Percentiles rank a stretch among this genome's conserved stretches.
Evolutionary conservation across 2,329 filamentous ascomycete species (phyloP).

Genomic region (Penicillium sp.): DNA sequence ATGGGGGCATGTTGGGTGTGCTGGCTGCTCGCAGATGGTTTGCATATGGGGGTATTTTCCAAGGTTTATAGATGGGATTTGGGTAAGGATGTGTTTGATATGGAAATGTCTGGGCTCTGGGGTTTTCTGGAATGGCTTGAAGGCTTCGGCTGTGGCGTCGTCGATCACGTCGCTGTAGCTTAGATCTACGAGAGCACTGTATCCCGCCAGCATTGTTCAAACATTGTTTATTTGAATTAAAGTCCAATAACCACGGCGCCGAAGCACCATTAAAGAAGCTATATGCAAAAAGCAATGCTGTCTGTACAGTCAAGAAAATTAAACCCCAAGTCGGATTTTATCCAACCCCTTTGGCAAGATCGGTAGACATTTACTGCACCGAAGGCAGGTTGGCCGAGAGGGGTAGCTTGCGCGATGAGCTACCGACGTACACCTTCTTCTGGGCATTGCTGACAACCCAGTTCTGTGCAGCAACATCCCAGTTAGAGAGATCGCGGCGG

Average conservation of each 20-base stretch:
- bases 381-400: slow-evolving; percentile 42
- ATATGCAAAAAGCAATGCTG: not conserved
- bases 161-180: not conserved
- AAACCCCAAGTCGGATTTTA: not conserved
- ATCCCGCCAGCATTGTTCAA: not conserved
- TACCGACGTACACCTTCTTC: slow-evolving; percentile 62
- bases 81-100: no score
- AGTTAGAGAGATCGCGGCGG: slow-evolving; percentile 81
- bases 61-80: no score
- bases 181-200: no score
- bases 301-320: not conserved
- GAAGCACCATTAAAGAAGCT: not conserved
- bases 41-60: no score
- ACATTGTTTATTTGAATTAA: not conserved
- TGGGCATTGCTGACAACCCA: slow-evolving; percentile 66
- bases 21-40: no score
- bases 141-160: not conserved
- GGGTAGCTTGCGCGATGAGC: slow-evolving; percentile 57
- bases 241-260: not conserved
- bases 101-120: no score
- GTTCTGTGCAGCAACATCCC: slow-evolving; percentile 76
- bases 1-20: no score
- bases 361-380: slow-evolving; percentile 17
- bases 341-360: not conserved
- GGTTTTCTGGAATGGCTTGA: no score